Evolutionary conservation across 345 rosid genomes (phyloP), one percentile per base, ranked within the genome.

Genomic region (Acer yangbiense): DNA sequence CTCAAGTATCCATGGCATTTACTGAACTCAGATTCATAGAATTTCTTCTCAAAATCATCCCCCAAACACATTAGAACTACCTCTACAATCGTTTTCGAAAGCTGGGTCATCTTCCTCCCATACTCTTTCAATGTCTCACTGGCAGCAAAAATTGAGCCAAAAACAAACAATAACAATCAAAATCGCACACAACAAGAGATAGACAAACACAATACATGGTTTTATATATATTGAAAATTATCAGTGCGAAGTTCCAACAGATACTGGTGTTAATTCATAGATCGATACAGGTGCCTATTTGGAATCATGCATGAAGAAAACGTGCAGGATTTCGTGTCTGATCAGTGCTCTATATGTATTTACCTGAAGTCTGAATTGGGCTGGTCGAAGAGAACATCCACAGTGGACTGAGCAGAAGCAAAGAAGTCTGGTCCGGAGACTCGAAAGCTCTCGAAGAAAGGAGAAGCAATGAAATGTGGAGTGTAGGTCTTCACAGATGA

Each of bases 1-100:
- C 83, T 70, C 72, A 80, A 41, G 76, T 80, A 80, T 18, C 83
- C 83, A 55, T 76, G 79, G 71, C 82, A 79, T 39, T 69, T 69
- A 17, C 63, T 50, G 55, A 75, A 79, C n/a, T 79, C 78, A n/a
- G 78, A n/a, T 50, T 60, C 75, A 4, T 79, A 35, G 27, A 74
- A 75, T 64, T 79, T 75, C 21, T 69, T 39, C 29, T 12, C 46
- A 25, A 79, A 79, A 20, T 39, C 67, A 8, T 80, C 71, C 9
- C 71, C 78, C 27, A 80, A 21, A 71, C 67, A 70, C 72, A 60
- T 70, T 9, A 80, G 65, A 1, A 76, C 52, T 9, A 75, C 3
- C 41, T 65, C 29, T 21, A 76, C 25, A 11, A 80, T 76, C 17
- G 52, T 39, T 20, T 44, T 65, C 29, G 79, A 71, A n/a, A 80